Evolutionary conservation across 371 early-diverging fungal genomes (phyloP).

Genomic region (Mucor sp.): DNA sequence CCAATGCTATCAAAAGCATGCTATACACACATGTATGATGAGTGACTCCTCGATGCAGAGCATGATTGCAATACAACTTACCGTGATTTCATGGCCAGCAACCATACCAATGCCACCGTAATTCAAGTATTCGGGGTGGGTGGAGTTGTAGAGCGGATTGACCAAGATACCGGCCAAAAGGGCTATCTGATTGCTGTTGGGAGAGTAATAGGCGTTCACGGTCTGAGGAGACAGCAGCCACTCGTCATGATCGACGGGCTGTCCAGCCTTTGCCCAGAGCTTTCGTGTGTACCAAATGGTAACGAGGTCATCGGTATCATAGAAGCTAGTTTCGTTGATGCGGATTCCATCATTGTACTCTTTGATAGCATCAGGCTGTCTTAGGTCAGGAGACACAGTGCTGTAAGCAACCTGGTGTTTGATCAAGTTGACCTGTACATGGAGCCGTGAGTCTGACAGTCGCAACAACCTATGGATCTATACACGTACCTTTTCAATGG

Average conservation of each 20-base stretch:
- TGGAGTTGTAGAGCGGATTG: conserved; percentile 42
- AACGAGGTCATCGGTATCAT: conserved; percentile 45
- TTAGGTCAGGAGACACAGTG: conserved; percentile 48
- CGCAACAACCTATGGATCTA: background rate
- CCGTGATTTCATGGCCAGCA: conserved; percentile 66
- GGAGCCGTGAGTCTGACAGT: background rate
- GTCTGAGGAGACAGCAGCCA: conserved; percentile 50
- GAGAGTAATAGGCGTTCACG: conserved; percentile 48
- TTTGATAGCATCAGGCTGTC: conserved; percentile 42
- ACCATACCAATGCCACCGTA: conserved; percentile 64
- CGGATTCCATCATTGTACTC: conserved; percentile 40
- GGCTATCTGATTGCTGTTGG: conserved; percentile 40
- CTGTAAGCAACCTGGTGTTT: conserved; percentile 58
- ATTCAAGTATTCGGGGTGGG: conserved; percentile 55
- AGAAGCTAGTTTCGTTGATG: conserved; percentile 41
- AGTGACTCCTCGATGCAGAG: too few species aligned
- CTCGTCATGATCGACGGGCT: conserved; percentile 47
- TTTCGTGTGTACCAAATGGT: conserved; percentile 28
- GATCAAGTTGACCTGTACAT: conserved; percentile 20
- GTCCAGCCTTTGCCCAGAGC: conserved; percentile 32
- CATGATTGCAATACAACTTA: conserved; percentile 20
- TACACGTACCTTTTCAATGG: conserved; percentile 53
- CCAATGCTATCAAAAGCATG: conserved; percentile 56
- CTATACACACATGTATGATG: too few species aligned
- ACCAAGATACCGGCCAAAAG: conserved; percentile 61